Conservation (phyloP, 2,329 filamentous ascomycete species). For the Mycosphaerella sp. region DNA sequence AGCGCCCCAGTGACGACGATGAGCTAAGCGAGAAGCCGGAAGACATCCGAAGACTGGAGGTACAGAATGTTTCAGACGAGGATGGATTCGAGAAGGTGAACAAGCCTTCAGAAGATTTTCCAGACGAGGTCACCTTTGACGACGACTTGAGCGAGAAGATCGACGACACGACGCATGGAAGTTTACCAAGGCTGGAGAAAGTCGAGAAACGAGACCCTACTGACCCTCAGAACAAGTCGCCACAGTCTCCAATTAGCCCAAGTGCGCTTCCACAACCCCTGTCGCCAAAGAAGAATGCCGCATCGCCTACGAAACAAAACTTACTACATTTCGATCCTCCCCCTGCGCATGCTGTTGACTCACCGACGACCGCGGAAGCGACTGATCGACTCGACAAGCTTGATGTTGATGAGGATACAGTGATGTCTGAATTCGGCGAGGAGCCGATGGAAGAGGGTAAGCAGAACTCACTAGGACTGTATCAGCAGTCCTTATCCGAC, state of each 20-base stretch:
- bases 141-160: constrained; percentile 43
- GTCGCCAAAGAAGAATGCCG: constrained; percentile 28
- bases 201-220: constrained; percentile 26
- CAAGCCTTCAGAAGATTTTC: not conserved
- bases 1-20: constrained; percentile 37
- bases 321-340: constrained; percentile 27
- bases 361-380: constrained; percentile 50
- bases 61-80: not conserved
- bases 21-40: constrained; percentile 42
- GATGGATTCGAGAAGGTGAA: not conserved
- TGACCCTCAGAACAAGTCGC: constrained; percentile 14
- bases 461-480: constrained; percentile 36
- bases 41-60: constrained; percentile 6
- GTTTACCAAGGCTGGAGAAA: constrained; percentile 26
- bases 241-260: constrained; percentile 15
- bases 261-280: constrained; percentile 29
- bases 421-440: constrained; percentile 40
- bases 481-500: constrained; percentile 37
- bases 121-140: constrained; percentile 8
- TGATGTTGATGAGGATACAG: constrained; percentile 54
- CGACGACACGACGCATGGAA: constrained; percentile 24
- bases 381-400: constrained; percentile 53
- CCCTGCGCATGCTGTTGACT: constrained; percentile 35
- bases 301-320: constrained; percentile 16
- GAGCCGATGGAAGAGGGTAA: constrained; percentile 30